Conservation (phyloP, 140 eudicot genomes). For the Cichorium intybus region DNA sequence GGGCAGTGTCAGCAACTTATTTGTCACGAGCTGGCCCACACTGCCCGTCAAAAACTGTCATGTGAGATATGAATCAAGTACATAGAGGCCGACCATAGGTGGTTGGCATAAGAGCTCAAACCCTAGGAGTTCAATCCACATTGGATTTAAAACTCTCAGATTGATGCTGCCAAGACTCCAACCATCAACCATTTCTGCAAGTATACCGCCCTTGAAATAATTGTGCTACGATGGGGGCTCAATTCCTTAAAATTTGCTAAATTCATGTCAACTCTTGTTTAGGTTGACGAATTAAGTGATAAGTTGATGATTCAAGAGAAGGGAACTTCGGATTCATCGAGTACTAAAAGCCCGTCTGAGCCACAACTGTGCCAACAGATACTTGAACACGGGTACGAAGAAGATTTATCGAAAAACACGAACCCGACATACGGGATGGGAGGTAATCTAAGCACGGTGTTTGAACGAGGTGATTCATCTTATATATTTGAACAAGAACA, state of each 20-base stretch:
- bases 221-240: no score
- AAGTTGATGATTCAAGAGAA: constrained; percentile 46
- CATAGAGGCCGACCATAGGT: no score
- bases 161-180: no score
- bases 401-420: constrained; percentile 26
- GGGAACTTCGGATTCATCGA: constrained; percentile 30
- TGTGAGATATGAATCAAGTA: no score
- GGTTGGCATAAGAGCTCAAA: no score
- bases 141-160: background rate
- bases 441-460: constrained; percentile 19
- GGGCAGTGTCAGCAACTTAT: no score
- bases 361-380: constrained; percentile 25
- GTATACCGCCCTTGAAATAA: no score
- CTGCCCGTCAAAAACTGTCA: no score
- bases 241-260: background rate
- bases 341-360: constrained; percentile 26
- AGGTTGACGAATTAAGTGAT: constrained; percentile 64
- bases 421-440: constrained; percentile 1
- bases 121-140: background rate
- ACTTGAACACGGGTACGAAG: constrained; percentile 25
- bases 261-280: constrained; percentile 3
- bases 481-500: constrained; percentile 55
- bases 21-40: no score
- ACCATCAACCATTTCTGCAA: no score
- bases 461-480: constrained; percentile 56